Evolutionary conservation across 116 monocot genomes (phyloP).

Genomic region (Dioscorea cayenensis): DNA sequence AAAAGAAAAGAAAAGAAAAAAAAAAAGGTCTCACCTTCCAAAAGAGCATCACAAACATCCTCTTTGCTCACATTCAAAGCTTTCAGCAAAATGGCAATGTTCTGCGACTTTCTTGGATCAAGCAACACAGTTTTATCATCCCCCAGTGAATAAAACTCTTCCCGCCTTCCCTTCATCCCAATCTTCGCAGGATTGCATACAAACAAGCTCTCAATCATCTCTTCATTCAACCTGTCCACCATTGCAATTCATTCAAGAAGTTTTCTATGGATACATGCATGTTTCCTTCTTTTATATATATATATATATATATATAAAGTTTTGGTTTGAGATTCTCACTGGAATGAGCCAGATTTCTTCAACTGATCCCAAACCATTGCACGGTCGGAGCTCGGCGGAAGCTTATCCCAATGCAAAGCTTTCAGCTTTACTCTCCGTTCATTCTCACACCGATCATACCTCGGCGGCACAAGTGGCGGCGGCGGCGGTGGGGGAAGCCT

Average conservation of each 20-base stretch:
- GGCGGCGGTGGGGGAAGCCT: slow-evolving; percentile 4
- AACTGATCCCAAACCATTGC: slow-evolving; percentile 71
- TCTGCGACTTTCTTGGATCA: slow-evolving; percentile 34
- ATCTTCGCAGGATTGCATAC: slow-evolving; percentile 15
- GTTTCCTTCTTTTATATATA: too few species aligned
- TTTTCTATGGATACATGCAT: too few species aligned
- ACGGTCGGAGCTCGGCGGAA: slow-evolving; percentile 45
- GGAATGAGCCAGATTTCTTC: slow-evolving; percentile 51
- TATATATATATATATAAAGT: background rate
- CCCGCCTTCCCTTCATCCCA: slow-evolving; percentile 8
- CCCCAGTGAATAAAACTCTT: slow-evolving; percentile 10
- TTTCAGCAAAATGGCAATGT: slow-evolving; percentile 37
- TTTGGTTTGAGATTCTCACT: slow-evolving; percentile 16
- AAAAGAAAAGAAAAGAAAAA: background rate
- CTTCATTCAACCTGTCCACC: slow-evolving; percentile 34
- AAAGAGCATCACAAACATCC: slow-evolving; percentile 41
- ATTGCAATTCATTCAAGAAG: background rate
- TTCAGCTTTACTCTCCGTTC: slow-evolving; percentile 34
- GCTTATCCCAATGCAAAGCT: slow-evolving; percentile 63
- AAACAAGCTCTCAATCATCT: slow-evolving; percentile 47
- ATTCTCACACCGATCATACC: background rate
- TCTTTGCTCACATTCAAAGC: slow-evolving; percentile 39
- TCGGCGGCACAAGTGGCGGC: background rate
- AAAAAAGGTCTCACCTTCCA: slow-evolving; percentile 19
- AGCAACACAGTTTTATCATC: slow-evolving; percentile 16